These are phyloP conservation scores for Neurospora sp. DNA, from an alignment of 495 filamentous ascomycete genomes.

Conservation along the genomic window DNA sequence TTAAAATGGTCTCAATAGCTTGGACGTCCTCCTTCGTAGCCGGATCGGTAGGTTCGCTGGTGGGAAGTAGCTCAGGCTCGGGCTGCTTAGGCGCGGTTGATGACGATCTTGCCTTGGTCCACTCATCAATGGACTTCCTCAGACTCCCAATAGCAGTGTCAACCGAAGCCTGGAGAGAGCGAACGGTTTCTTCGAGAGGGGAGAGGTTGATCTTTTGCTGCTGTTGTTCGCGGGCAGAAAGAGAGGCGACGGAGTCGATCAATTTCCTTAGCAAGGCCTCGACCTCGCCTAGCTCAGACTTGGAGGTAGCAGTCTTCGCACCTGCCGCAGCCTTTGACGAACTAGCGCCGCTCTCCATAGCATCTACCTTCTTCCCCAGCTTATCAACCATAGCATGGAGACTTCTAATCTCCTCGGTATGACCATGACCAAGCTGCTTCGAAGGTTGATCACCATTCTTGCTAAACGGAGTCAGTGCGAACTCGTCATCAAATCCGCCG, in stretches of 20 bases:
- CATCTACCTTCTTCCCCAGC: constrained; percentile 72
- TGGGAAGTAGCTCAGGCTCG: constrained; percentile 13
- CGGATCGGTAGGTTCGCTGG: constrained; percentile 16
- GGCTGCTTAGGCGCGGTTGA: constrained; percentile 4
- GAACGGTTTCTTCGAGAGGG: background rate
- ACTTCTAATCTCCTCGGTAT: constrained; percentile 66
- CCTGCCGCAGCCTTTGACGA: constrained; percentile 49
- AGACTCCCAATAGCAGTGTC: background rate
- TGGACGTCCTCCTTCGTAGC: constrained; percentile 68
- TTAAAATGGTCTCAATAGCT: constrained; percentile 78
- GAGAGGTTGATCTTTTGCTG: background rate
- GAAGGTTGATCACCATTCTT: constrained; percentile 14
- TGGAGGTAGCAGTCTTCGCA: constrained; percentile 50
- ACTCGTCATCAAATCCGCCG: constrained; percentile 35
- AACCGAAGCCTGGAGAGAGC: background rate
- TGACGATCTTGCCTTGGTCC: background rate
- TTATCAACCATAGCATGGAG: constrained; percentile 56
- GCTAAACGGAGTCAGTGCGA: constrained; percentile 34
- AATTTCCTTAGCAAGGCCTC: constrained; percentile 23
- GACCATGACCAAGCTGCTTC: constrained; percentile 11
- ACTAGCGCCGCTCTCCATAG: constrained; percentile 48
- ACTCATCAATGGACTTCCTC: background rate
- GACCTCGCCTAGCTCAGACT: constrained; percentile 31
- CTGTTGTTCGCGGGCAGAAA: constrained; percentile 12
- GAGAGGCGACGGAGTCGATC: constrained; percentile 27